Evolutionary conservation across 495 filamentous ascomycete genomes (phyloP), one percentile per base, ranked within the genome.

Genomic region (Aspergillus indologenus): DNA sequence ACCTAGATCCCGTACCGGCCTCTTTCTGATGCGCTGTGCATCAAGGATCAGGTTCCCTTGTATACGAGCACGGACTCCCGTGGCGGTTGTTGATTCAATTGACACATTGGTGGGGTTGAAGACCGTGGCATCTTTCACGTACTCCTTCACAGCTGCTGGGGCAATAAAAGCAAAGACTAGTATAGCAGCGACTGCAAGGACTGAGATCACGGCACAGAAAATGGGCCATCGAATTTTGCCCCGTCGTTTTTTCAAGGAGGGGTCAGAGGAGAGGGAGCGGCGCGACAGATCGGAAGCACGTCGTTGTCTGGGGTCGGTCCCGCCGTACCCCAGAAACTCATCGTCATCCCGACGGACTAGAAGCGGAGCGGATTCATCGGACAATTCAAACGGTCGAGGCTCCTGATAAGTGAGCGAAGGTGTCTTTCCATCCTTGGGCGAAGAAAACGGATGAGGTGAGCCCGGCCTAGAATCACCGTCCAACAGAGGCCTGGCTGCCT

Each of bases 11-110:
- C 91, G 81, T 22, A 94, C 82, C 54, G 84, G 71, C 26, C 81
- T 79, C 58, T 86, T 90, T 62, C 80, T 71, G 11, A 96, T 90
- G 42, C 87, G 84, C 45, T 76, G 77, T 0, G 87, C 90, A 67
- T 97, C 91, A 48, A 98, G 81, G 15, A 76, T 74, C 57, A 98
- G 89, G 18, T 88, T 85, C 1, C 90, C 92, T 63, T 90, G 85
- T 24, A 98, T 78, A 58, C 90, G 86, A 53, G 88, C 87, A 47
- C 78, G 83, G 12, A 96, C 83, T 0, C 94, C 95, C 53, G 83
- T 78, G 7, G 80, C 60, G 0, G 92, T 97, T 53, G 95, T 87
- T 7, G 85, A 90, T 47, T 92, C 87, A 53, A 98, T 83, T 1
- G 91, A 90, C 6, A 98, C 74, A 65, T 85, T 85, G 2, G 85